Base-by-base conservation (phyloP, 208 protist genomes). In the Vickermania ingenoplastis region DNA sequence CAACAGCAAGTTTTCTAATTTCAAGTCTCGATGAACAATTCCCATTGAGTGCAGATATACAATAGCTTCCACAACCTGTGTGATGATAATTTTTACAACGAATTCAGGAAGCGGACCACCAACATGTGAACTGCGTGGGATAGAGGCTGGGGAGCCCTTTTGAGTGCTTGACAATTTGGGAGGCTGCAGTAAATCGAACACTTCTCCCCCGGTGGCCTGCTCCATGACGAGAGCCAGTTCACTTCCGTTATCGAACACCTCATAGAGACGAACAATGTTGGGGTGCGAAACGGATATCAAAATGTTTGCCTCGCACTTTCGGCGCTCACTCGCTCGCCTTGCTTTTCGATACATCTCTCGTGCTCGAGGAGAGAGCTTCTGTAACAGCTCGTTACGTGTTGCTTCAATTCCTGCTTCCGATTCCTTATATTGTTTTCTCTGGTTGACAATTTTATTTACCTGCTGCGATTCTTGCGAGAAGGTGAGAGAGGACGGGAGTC, bases 1-100 rank as follows among this genome's bases (percentile, higher is more conserved):
- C 65, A 99, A 98, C 78, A 99, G 96, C 23, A 99, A 69, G 61
- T 99, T 99, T 62, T 99, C 96, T 49, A 97, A 96, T 75, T 99
- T 99, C 21, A 99, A 81, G 67, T 99, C 98, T 31, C 98, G 81
- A 72, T 99, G 98, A 82, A 99, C 98, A 59, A 99, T 97, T 28
- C 98, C 98, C 60, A 86, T 95, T 11, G 86, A 94, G 72, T 98
- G 97, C 31, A 91, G 71, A 60, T 92, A 86, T 45, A 71, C 49
- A 29, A 95, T 64, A 2, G 74, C 85, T 41, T 75, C 63, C 17
- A 86, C 64, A 1, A 84, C 75, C 49, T 94, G 78, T 41, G 69
- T 55, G 2, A 85, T 64, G 5, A 85, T 71, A 4, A 81, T 76
- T 66, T 86, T 86, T 57, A 79, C 79, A 5, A 79, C 3, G 36